Percentiles rank a stretch among this genome's conserved stretches.
Conservation (phyloP, 83 land plant species). For the Picea abies region DNA sequence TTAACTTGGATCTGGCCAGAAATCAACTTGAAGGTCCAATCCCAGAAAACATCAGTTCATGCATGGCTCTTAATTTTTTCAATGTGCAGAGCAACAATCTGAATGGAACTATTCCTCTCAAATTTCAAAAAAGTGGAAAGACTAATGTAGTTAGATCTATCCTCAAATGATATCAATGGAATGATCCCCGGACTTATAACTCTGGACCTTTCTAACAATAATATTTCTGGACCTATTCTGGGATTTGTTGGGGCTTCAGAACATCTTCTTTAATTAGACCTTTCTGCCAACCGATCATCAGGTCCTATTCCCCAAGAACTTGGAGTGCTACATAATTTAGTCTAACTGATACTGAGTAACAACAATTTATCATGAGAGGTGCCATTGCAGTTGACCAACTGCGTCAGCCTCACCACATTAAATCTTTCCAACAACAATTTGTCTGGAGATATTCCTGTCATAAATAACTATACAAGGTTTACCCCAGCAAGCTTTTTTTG, state of each 20-base stretch:
- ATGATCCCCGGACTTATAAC: slow-evolving; percentile 34
- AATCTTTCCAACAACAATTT: slow-evolving; percentile 73
- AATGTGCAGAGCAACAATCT: slow-evolving; percentile 65
- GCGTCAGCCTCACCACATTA: slow-evolving; percentile 71
- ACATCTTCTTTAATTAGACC: slow-evolving; percentile 77
- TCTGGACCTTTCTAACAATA: slow-evolving; percentile 72
- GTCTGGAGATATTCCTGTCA: slow-evolving; percentile 68
- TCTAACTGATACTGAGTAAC: slow-evolving; percentile 59
- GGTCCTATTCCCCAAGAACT: slow-evolving; percentile 64
- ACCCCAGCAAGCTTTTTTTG: slow-evolving; percentile 72
- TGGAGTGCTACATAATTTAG: slow-evolving; percentile 63
- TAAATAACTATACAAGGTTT: slow-evolving; percentile 67
- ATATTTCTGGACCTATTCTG: slow-evolving; percentile 61
- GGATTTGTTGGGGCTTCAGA: slow-evolving; percentile 74
- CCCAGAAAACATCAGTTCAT: slow-evolving; percentile 66
- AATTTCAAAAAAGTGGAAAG: slow-evolving; percentile 55
- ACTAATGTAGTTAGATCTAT: slow-evolving; percentile 74
- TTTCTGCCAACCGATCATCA: slow-evolving; percentile 61
- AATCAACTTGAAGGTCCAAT: slow-evolving; percentile 69
- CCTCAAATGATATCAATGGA: slow-evolving; percentile 63
- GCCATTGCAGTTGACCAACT: slow-evolving; percentile 70
- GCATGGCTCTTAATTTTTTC: slow-evolving; percentile 64
- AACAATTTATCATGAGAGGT: slow-evolving; percentile 70
- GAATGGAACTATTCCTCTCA: slow-evolving; percentile 69
- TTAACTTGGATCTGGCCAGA: slow-evolving; percentile 75